Percentiles rank a stretch among this genome's conserved stretches.
Conservation (phyloP, 2,329 filamentous ascomycete genomes). For the Paecilomyces dactylethromorphus region DNA sequence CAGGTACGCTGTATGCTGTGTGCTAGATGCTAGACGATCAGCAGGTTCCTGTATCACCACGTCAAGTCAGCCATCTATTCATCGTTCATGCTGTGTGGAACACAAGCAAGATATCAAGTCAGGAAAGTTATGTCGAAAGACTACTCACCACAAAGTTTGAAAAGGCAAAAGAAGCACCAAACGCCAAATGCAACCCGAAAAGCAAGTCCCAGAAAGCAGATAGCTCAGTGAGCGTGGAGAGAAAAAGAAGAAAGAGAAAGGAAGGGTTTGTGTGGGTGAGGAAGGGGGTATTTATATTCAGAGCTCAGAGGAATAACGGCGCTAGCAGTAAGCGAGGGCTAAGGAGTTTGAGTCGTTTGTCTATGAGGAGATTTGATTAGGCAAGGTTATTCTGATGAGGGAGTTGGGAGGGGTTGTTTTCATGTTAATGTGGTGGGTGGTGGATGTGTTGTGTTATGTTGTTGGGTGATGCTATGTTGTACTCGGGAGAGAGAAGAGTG, state of each 20-base stretch:
- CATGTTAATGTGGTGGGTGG: background rate
- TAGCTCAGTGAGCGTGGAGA: background rate
- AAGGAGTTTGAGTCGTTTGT: background rate
- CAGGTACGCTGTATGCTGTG: too few species aligned
- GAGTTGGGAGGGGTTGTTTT: background rate
- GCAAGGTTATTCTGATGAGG: background rate
- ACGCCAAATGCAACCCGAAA: background rate
- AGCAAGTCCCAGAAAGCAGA: background rate
- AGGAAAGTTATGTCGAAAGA: too few species aligned
- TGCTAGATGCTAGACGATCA: too few species aligned
- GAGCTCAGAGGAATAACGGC: background rate
- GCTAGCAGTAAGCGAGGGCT: background rate
- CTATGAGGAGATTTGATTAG: background rate
- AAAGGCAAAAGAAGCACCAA: background rate
- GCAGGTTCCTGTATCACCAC: too few species aligned
- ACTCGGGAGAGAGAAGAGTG: too few species aligned
- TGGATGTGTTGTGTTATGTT: background rate
- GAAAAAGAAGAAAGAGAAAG: background rate
- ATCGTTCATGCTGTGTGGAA: too few species aligned
- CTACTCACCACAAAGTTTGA: too few species aligned
- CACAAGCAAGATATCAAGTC: too few species aligned
- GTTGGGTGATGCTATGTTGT: too few species aligned
- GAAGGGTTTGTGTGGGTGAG: background rate
- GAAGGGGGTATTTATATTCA: conserved; percentile 7
- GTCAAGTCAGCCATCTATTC: too few species aligned